These are phyloP conservation scores for Cutaneotrichosporon arboriforme DNA, from an alignment of 1,284 basidiomycete species.

Conservation along the genomic window DNA sequence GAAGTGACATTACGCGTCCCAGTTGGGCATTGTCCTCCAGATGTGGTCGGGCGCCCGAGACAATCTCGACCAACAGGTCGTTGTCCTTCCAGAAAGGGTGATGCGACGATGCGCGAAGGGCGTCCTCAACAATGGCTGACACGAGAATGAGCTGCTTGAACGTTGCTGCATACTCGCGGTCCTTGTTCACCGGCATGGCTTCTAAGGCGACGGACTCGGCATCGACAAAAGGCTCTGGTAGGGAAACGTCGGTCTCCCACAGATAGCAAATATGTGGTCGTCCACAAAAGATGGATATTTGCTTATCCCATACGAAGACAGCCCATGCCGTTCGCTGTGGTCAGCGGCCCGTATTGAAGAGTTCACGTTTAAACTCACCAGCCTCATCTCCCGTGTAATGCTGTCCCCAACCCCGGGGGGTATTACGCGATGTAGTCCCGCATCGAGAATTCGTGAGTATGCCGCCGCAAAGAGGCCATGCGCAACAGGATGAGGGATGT, in stretches of 20 bases:
- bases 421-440: constrained; percentile 3
- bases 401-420: neutral
- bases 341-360: too few relatives aligned
- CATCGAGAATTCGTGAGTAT: constrained; percentile 2
- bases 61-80: constrained; percentile 6
- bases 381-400: constrained; percentile 2
- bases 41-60: neutral
- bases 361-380: neutral
- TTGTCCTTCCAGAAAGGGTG: neutral
- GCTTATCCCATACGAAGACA: constrained; percentile 11
- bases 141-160: constrained; percentile 9
- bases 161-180: constrained; percentile 2
- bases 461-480: constrained; percentile 10
- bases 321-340: constrained; percentile 9
- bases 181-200: neutral
- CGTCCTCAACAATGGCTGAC: constrained; percentile 1
- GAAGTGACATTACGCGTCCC: neutral
- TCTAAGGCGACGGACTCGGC: neutral
- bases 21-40: constrained; percentile 4
- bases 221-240: constrained; percentile 11
- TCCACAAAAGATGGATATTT: constrained; percentile 10
- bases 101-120: constrained; percentile 9
- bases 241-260: constrained; percentile 11
- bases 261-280: constrained; percentile 5
- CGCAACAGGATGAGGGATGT: constrained; percentile 15